Conservation (phyloP, 371 early-diverging fungal species). For the Mortierella sp. region DNA sequence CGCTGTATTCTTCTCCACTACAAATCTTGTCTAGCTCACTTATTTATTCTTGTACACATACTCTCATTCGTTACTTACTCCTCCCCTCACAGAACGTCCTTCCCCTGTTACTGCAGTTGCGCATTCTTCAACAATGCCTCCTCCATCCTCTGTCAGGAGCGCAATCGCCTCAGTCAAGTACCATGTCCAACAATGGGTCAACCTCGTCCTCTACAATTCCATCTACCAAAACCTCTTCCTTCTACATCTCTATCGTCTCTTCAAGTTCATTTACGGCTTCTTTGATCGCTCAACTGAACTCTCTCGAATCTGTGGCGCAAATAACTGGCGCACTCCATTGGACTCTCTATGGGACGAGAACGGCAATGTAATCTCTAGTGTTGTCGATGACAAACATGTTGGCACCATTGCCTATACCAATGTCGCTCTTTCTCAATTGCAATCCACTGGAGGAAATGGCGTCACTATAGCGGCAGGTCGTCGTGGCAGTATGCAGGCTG, state of each 20-base stretch:
- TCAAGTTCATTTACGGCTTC: slow-evolving; percentile 64
- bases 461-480: neutral
- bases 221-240: slow-evolving; percentile 66
- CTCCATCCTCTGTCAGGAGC: slow-evolving; percentile 9
- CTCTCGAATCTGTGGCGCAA: slow-evolving; percentile 68
- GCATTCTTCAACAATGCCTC: slow-evolving; percentile 12
- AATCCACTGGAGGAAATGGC: neutral
- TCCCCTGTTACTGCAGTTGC: neutral
- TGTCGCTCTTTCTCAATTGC: slow-evolving; percentile 6
- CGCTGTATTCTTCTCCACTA: too few species aligned
- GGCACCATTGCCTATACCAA: slow-evolving; percentile 35
- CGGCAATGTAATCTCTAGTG: slow-evolving; percentile 32
- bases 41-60: too few species aligned
- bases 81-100: too few species aligned
- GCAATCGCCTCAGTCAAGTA: slow-evolving; percentile 30
- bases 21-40: too few species aligned
- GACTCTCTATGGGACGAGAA: slow-evolving; percentile 37
- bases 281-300: slow-evolving; percentile 73
- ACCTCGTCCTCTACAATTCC: slow-evolving; percentile 62
- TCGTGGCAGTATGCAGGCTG: slow-evolving; percentile 18
- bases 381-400: slow-evolving; percentile 29
- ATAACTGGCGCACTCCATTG: slow-evolving; percentile 39
- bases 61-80: too few species aligned
- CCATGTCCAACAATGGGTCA: slow-evolving; percentile 61
- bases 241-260: slow-evolving; percentile 63